phyloP scores from a whole-genome alignment of 306 rosid genomes.

The Cicer chorassanicum region DNA sequence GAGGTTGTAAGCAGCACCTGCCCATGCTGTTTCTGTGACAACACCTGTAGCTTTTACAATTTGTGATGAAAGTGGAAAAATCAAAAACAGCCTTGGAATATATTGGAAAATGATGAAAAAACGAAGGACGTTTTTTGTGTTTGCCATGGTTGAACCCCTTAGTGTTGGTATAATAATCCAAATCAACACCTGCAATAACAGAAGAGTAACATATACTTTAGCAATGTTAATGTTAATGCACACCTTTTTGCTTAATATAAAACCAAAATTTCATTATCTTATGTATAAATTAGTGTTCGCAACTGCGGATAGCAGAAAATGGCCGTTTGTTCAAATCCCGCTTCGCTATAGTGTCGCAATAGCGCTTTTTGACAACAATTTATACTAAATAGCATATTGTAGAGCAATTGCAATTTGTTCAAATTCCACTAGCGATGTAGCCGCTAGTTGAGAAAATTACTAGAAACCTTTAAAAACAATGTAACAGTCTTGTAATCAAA shows the following conservation, averaged over 20 bases:
- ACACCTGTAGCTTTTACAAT: conserved; percentile 85
- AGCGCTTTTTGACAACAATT: too few species aligned
- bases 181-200: conserved; percentile 71
- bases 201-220: conserved; percentile 16
- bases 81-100: conserved; percentile 75
- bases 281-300: too few species aligned
- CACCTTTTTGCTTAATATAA: not conserved
- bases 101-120: conserved; percentile 83
- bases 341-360: too few species aligned
- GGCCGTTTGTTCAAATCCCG: too few species aligned
- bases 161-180: conserved; percentile 87
- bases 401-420: too few species aligned
- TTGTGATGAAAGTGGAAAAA: conserved; percentile 88
- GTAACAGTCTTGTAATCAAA: too few species aligned
- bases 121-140: conserved; percentile 82
- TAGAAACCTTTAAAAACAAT: too few species aligned
- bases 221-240: not conserved
- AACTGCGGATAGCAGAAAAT: too few species aligned
- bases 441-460: too few species aligned
- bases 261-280: too few species aligned
- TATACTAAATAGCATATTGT: too few species aligned
- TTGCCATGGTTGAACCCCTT: conserved; percentile 79
- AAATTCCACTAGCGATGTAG: too few species aligned
- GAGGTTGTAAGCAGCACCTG: conserved; percentile 94
- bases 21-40: conserved; percentile 96